Evolutionary conservation across 140 eudicot genomes (phyloP), one percentile per base, ranked within the genome.

Genomic region (Ambrosia hybrid): DNA sequence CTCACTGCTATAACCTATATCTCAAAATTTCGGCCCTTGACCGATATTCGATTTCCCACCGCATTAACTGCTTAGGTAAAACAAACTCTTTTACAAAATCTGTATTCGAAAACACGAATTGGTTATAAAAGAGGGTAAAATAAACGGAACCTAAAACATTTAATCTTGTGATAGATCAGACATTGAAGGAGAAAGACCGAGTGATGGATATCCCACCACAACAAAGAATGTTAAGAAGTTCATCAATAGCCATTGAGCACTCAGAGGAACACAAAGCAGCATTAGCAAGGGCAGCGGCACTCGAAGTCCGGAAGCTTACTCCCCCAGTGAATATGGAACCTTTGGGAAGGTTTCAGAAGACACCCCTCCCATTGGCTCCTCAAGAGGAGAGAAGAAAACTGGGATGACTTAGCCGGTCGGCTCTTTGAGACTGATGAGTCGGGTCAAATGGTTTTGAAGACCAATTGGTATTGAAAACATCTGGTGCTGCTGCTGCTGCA

Each of bases 251-350:
- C 43, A 80, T 87, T 51, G 97, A 94, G 57, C 99, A 94, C 73
- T 79, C 64, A 1, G 90, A 75, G 79, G 97, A 94, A 82, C 73
- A 90, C 78, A 76, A 68, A 63, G 89, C 87, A 33, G 97, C 97
- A 12, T 73, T 94, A 36, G 81, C 87, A 11, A 86, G 92, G 68
- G 97, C 97, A 0, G 92, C 38, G 30, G 87, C 96, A 1, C 76
- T 94, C 57, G 92, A 88, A 0, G 85, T 94, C 97, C 97, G 10
- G 81, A 79, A 48, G 85, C 89, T 62, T 88, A 67, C 80, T 80
- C 86, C 1, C 97, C 96, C 41, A 78, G 84, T 33, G 76, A 85
- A 14, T 94, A 94, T 57, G 99, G 99, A 69, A 94, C 99, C 34
- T 95, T 95, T 80, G 51, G 51, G 43, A 82, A 79, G 3, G 34